Base-by-base conservation (phyloP, 2,329 filamentous ascomycete genomes). In the Claviceps sp. region DNA sequence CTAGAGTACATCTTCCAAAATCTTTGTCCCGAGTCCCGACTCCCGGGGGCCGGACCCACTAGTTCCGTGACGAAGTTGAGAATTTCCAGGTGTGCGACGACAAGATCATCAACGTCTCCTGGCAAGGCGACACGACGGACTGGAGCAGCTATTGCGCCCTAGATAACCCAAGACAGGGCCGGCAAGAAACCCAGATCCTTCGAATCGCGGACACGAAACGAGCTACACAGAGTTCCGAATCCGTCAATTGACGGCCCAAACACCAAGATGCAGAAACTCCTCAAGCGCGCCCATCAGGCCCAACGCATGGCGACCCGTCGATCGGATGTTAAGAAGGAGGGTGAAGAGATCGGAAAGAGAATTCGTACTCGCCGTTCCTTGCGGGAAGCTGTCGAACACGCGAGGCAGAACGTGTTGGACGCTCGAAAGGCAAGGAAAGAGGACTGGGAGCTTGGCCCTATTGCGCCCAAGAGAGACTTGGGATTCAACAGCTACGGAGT, bases 391-490 rank as follows among this genome's bases (percentile, higher is more conserved):
- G 58, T 63, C 34, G 51, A 56, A 4, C 66, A 72, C 56, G 60
- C 70, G 51, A 58, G 62, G 37, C 50, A 63, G 46, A 66, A 69
- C 56, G 55, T 73, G 14, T 63, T 64, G 49, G 64, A 69, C 42
- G 71, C 74, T 46, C 68, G 70, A 38, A 64, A 71, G 57, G 73
- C 76, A 48, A 78, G 85, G 50, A 77, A 76, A 55, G 85, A 95
- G 64, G 84, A 91, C 66, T 95, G 86, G 81, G 73, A 84, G 56
- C 69, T 89, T 57, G 91, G 90, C 0, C 78, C 86, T 8, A 64
- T 95, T 57, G 84, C 89, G 3, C 89, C 90, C 2, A 84, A 84
- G 64, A 77, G 83, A 60, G 85, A 93, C 68, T 71, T 83, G 41
- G 85, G 84, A 55, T 70, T 75, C 58, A 74, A 76, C 47, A 73